Base-by-base conservation (phyloP, 768 basidiomycete species). In the Lentinula boryana region DNA sequence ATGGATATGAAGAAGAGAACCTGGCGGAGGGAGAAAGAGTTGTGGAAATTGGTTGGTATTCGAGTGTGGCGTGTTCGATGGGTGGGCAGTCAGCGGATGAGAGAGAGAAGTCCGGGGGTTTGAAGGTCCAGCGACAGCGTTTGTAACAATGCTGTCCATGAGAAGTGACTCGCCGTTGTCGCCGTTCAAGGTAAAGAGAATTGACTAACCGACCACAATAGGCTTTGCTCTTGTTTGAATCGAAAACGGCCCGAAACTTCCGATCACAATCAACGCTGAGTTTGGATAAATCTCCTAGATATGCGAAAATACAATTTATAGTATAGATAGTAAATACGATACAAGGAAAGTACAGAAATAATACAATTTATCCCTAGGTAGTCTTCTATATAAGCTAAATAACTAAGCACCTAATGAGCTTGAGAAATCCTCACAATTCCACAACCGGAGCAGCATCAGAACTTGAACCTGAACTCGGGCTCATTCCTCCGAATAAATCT, bases 51-150 rank as follows among this genome's bases (percentile, higher is more conserved):
- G 36, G 54, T 67, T 68, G 60, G 23, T 9, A 41, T 56, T 16
- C 12, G 38, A 44, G 27, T 56, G 38, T 70, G 69, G 48, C 69
- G 71, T 65, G 50, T 32, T 35, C 1, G 32, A 72, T 65, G 53
- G 69, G 70, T 60, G 73, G 67, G 60, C 70, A 52, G 55, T 71
- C 66, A n/a, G 68, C 63, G 54, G 76, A 63, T 18, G 74, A 46
- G 48, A 58, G 64, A 33, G 66, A 58, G 38, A 65, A 57, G 16
- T 66, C 5, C 23, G 68, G 52, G 66, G 56, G 68, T 68, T 78
- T 31, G 87, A 88, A 33, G 87, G 86, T 41, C 86, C 87, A 58
- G 86, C 86, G 66, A 85, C 74, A 62, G 87, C 84, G 68, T 86
- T 84, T 60, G 70, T 57, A 71, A 75, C 70, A 62, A 76, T 71